A percentile compares a stretch with the other conserved stretches of the same genome.
Evolutionary conservation across 176 grass and related monocot species (phyloP).

Genomic region (Typha latifolia): DNA sequence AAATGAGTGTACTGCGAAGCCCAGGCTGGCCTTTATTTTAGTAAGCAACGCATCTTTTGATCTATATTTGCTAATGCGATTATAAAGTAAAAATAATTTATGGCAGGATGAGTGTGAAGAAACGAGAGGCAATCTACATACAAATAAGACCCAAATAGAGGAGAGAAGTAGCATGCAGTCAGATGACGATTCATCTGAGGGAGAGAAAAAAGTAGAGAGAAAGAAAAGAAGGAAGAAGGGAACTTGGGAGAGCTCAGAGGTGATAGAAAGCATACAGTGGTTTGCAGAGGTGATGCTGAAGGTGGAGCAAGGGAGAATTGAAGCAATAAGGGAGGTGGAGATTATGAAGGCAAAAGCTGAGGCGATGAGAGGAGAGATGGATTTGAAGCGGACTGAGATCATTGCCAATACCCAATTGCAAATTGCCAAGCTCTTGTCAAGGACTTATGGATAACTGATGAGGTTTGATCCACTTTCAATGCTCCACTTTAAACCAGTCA

Average conservation of each 20-base stretch:
- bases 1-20: too few relatives aligned
- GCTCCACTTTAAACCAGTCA: not conserved
- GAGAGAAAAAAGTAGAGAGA: not conserved
- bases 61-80: too few relatives aligned
- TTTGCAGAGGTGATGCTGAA: slow-evolving; percentile 58
- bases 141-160: not conserved
- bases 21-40: too few relatives aligned
- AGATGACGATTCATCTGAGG: not conserved
- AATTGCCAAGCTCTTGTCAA: slow-evolving; percentile 70
- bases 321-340: slow-evolving; percentile 68
- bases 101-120: not conserved
- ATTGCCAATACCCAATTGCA: slow-evolving; percentile 78
- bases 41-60: too few relatives aligned
- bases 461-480: not conserved
- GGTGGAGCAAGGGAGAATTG: slow-evolving; percentile 59
- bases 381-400: slow-evolving; percentile 83
- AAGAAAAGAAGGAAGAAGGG: slow-evolving; percentile 8
- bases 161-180: not conserved
- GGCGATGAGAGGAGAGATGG: slow-evolving; percentile 68
- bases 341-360: slow-evolving; percentile 62
- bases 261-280: slow-evolving; percentile 60
- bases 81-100: not conserved
- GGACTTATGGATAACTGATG: slow-evolving; percentile 10
- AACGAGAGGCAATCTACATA: not conserved
- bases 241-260: slow-evolving; percentile 1